phyloP scores from a whole-genome alignment of 2,329 filamentous ascomycete species.

The Ploettnerulaceae sp. region DNA sequence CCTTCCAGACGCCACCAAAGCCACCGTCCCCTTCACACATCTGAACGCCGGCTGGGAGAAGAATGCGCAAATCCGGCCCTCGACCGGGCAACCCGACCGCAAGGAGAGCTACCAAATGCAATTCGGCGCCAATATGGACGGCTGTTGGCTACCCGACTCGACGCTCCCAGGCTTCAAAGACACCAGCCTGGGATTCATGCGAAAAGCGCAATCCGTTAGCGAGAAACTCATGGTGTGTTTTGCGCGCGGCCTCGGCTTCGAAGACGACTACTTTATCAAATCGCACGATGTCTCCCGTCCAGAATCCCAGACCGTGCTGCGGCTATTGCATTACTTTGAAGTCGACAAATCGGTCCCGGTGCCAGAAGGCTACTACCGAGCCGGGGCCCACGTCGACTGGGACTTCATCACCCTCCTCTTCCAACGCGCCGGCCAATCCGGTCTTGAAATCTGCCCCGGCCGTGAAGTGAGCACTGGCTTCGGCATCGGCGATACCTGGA shows the following conservation, averaged over 20 bases:
- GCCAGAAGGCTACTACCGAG: constrained; percentile 49
- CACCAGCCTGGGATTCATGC: constrained; percentile 35
- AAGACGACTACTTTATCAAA: constrained; percentile 48
- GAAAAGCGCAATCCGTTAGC: constrained; percentile 39
- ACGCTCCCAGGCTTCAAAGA: constrained; percentile 45
- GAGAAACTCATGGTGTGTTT: constrained; percentile 53
- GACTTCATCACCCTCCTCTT: constrained; percentile 59
- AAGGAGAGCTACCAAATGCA: constrained; percentile 58
- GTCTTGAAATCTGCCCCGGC: constrained; percentile 61
- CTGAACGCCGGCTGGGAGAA: constrained; percentile 50
- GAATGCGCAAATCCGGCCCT: constrained; percentile 50
- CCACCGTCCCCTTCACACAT: constrained; percentile 45
- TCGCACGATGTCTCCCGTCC: constrained; percentile 45
- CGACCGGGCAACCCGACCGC: constrained; percentile 48
- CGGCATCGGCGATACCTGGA: constrained; percentile 57
- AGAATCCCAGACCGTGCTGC: constrained; percentile 48
- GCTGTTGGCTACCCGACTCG: constrained; percentile 33
- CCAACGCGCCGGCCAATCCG: constrained; percentile 54
- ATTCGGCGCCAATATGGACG: constrained; percentile 37
- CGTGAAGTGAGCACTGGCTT: constrained; percentile 56
- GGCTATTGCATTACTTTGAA: constrained; percentile 55
- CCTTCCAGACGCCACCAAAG: constrained; percentile 45
- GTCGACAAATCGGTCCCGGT: constrained; percentile 35
- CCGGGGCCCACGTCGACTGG: constrained; percentile 61
- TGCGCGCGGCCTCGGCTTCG: constrained; percentile 48